Conservation (phyloP, 2,329 filamentous ascomycete species). For the Fonsecaea monophora region DNA sequence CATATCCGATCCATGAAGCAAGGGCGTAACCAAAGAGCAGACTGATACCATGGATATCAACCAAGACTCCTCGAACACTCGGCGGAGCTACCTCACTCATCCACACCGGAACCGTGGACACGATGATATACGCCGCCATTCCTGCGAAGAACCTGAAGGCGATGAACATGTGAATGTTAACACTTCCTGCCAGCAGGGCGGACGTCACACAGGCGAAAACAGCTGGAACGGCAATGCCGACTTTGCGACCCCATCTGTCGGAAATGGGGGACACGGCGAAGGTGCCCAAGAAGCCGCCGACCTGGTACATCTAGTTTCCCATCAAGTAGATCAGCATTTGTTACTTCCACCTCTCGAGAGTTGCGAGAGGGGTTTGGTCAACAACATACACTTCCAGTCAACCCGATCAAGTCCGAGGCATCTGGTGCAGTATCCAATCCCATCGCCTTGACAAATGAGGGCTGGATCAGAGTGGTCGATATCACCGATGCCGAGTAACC, state of each 20-base stretch:
- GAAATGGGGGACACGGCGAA: constrained; percentile 9
- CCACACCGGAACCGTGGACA: constrained; percentile 13
- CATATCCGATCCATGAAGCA: constrained; percentile 19
- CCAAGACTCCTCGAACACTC: constrained; percentile 15
- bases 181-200: constrained; percentile 47
- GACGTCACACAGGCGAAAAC: constrained; percentile 44
- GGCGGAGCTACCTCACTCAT: constrained; percentile 20
- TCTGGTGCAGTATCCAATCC: neutral
- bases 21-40: constrained; percentile 20
- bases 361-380: constrained; percentile 66
- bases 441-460: constrained; percentile 49
- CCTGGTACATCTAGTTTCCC: constrained; percentile 57
- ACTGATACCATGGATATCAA: constrained; percentile 13
- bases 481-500: constrained; percentile 29
- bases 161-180: constrained; percentile 21
- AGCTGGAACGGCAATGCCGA: constrained; percentile 45
- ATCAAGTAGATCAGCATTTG: neutral
- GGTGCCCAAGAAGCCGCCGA: constrained; percentile 18
- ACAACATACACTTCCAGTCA: constrained; percentile 68
- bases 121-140: constrained; percentile 43
- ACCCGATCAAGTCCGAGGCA: constrained; percentile 57
- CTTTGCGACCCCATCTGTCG: constrained; percentile 47
- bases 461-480: constrained; percentile 44
- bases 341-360: neutral
- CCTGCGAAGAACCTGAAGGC: constrained; percentile 52